Evolutionary conservation across 2,329 filamentous ascomycete genomes (phyloP).

Genomic region (Rutstroemia sp.): DNA sequence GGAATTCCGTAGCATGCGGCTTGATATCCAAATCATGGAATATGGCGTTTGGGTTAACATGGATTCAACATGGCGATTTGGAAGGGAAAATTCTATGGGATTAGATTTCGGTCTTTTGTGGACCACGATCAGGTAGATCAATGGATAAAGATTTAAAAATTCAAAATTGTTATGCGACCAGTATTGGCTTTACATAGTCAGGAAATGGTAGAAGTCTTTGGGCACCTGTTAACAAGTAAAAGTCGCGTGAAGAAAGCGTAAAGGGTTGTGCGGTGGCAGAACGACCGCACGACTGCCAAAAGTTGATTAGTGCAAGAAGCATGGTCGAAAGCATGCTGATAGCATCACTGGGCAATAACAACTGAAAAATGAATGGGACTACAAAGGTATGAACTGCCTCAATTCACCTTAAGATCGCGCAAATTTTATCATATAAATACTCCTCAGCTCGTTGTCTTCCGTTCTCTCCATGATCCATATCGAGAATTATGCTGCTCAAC

Average conservation of each 20-base stretch:
- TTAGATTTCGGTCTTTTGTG: too few species aligned
- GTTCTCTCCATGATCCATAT: slow-evolving; percentile 24
- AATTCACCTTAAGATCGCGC: not conserved
- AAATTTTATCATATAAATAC: slow-evolving; percentile 3
- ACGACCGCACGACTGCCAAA: not conserved
- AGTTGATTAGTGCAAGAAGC: not conserved
- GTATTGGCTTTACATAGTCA: too few species aligned
- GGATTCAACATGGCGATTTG: not conserved
- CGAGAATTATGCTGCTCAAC: slow-evolving; percentile 25
- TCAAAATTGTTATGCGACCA: too few species aligned
- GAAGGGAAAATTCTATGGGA: not conserved
- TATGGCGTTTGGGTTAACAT: not conserved
- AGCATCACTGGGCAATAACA: not conserved
- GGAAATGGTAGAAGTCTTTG: too few species aligned
- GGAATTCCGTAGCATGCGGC: not conserved
- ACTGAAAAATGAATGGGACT: not conserved
- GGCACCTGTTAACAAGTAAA: too few species aligned
- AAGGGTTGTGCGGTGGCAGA: not conserved
- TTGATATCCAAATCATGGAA: not conserved
- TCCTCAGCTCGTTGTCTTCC: slow-evolving; percentile 18
- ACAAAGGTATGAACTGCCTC: too few species aligned
- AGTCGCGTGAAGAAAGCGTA: too few species aligned
- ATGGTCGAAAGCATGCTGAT: not conserved
- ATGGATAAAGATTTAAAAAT: too few species aligned
- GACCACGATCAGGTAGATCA: too few species aligned